A percentile compares a stretch with the other conserved stretches of the same genome.
These are phyloP conservation scores for Leptomonas pyrrhocoris DNA, from an alignment of 208 protist genomes.

Conservation along the genomic window DNA sequence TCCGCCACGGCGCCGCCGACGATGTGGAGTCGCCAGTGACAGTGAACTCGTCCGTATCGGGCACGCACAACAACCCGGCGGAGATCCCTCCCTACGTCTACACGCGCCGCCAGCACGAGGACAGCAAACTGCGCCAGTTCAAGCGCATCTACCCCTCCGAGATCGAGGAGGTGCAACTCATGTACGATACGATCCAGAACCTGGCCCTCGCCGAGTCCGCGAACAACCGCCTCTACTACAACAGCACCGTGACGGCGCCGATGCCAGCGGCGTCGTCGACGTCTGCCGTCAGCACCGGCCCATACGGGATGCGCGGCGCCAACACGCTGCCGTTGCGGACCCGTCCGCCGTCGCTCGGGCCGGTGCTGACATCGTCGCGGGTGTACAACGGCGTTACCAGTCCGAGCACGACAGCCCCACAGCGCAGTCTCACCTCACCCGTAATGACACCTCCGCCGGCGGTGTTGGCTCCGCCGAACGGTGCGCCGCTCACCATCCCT, in stretches of 20 bases:
- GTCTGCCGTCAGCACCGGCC: not conserved
- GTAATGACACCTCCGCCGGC: not conserved
- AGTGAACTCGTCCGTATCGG: not conserved
- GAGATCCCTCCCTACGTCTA: slow-evolving; percentile 31
- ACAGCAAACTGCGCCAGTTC: slow-evolving; percentile 83
- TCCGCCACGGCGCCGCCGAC: slow-evolving; percentile 2
- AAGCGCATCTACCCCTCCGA: slow-evolving; percentile 78
- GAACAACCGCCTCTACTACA: slow-evolving; percentile 44
- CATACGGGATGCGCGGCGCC: slow-evolving; percentile 13
- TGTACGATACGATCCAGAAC: slow-evolving; percentile 74
- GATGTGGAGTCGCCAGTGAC: slow-evolving; percentile 3
- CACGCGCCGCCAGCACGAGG: slow-evolving; percentile 50
- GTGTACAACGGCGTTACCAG: slow-evolving; percentile 11
- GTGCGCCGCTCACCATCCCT: slow-evolving; percentile 17
- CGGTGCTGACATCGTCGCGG: slow-evolving; percentile 29
- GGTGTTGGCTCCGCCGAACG: slow-evolving; percentile 5
- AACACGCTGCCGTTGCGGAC: slow-evolving; percentile 8
- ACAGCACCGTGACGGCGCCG: slow-evolving; percentile 32
- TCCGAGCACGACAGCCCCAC: slow-evolving; percentile 2
- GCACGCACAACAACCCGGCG: not conserved
- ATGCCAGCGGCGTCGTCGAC: slow-evolving; percentile 10
- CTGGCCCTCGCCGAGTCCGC: slow-evolving; percentile 46
- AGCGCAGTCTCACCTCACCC: slow-evolving; percentile 16
- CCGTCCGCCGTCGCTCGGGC: slow-evolving; percentile 25
- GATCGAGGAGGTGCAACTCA: slow-evolving; percentile 55